Evolutionary conservation across 768 basidiomycete genomes (phyloP), one percentile per base, ranked within the genome.

Genomic region (Holtermannia corniformis): DNA sequence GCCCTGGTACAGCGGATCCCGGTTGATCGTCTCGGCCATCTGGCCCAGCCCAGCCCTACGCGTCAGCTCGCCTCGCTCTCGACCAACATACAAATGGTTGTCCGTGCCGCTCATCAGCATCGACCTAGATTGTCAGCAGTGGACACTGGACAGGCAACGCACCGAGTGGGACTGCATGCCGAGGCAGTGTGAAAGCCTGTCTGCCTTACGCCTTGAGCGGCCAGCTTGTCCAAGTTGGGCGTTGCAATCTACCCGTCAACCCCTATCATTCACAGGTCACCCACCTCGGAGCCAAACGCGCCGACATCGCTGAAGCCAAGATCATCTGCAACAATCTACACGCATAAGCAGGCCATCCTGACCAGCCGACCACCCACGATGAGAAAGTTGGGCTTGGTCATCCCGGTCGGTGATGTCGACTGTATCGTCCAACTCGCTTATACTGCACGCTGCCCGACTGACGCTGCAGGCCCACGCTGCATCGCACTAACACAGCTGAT

Each of bases 1-100:
- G 7, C 60, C 63, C 41, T 61, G 62, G 24, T 64, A 64, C 45
- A 64, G 59, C n/a, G 55, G 47, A 25, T 61, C 60, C 12, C 58
- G 52, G 10, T 25, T 37, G 41, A 58, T 61, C 14, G 55, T 61
- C 43, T 64, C 60, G 11, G 60, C 63, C 60, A 61, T 61, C 27
- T 61, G 60, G 19, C 60, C 63, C 1, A 64, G 47, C 2, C 60
- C 60, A 20, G 60, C 60, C 7, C 61, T 62, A 28, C 7, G 11
- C 19, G 2, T 28, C 19, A n/a, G 13, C 19, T 52, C 16, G 16
- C 32, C 7, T 44, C 43, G 11, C 22, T 7, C 21, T 4, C 13
- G 12, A 14, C 14, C 25, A 24, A 47, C 46, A 21, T 16, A 47
- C 10, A 49, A 22, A 40, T 49, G 48, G 16, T 49, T 49, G 19